These are phyloP conservation scores for Candida tammaniensis DNA, from an alignment of 805 yeast genomes.

Conservation along the genomic window DNA sequence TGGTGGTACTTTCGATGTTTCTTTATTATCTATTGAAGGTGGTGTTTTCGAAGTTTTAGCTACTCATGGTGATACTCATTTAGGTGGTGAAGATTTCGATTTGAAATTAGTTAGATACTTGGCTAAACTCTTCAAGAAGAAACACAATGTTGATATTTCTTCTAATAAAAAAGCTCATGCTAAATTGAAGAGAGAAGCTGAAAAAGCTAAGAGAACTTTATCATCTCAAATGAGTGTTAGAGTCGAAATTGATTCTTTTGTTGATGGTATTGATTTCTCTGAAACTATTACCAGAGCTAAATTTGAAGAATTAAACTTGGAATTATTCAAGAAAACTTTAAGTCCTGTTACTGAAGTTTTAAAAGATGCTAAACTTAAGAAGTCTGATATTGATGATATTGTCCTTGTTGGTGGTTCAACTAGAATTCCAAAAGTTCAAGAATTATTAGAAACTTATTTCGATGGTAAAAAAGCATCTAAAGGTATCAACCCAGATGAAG, in stretches of 20 bases:
- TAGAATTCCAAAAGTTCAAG: slow-evolving; percentile 50
- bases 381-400: slow-evolving; percentile 45
- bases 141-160: slow-evolving; percentile 42
- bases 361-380: slow-evolving; percentile 44
- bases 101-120: slow-evolving; percentile 43
- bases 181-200: slow-evolving; percentile 48
- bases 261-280: slow-evolving; percentile 48
- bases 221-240: slow-evolving; percentile 53
- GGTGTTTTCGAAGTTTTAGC: slow-evolving; percentile 49
- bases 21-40: slow-evolving; percentile 56
- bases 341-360: slow-evolving; percentile 47
- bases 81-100: slow-evolving; percentile 52
- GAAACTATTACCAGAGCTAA: slow-evolving; percentile 47
- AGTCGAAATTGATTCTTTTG: slow-evolving; percentile 46
- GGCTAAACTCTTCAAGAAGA: slow-evolving; percentile 43
- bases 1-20: slow-evolving; percentile 73
- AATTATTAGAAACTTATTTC: slow-evolving; percentile 44
- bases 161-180: slow-evolving; percentile 41
- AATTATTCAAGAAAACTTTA: slow-evolving; percentile 44
- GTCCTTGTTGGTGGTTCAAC: slow-evolving; percentile 51
- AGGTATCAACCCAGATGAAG: slow-evolving; percentile 51
- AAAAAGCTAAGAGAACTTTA: slow-evolving; percentile 48
- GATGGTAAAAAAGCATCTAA: slow-evolving; percentile 56
- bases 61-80: slow-evolving; percentile 50
- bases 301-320: slow-evolving; percentile 47